Base-by-base conservation (phyloP, 75 land plant genomes). In the Gnetum montanum region DNA sequence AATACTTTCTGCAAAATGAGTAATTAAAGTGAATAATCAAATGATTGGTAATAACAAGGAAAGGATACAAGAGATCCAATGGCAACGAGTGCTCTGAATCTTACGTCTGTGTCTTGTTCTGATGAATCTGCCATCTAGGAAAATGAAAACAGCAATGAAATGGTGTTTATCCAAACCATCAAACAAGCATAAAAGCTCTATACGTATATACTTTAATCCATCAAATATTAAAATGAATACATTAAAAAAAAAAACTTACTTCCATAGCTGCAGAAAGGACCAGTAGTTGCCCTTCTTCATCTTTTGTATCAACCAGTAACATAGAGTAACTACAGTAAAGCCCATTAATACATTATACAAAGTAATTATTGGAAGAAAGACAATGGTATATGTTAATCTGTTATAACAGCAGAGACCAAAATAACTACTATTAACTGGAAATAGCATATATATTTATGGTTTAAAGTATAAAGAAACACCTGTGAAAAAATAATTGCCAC, bases 11-110 rank as follows among this genome's bases (percentile, higher is more conserved):
- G n/a, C n/a, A n/a, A 41, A 15, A 40, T 3, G 4, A 15, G 43
- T 2, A 15, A 13, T 23, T 23, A 23, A 13, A 12, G 28, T 19
- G 1, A 23, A 49, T 19, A 23, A 23, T 23, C 12, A 49, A 24
- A 23, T 23, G 23, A 24, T 8, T 24, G 24, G 16, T 23, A 24
- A 13, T 6, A 12, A 23, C 24, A 11, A 23, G 27, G 33, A 50
- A 62, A 67, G 73, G 60, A 71, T 84, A 95, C 99, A 76, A 95
- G 92, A 46, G 99, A 71, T 54, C 97, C 99, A 57, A 95, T 73
- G 10, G 99, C 71, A 45, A 86, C 83, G 57, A 95, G 80, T 30
- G 86, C 83, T 8, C 96, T 72, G 62, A 72, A 95, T 63, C 64
- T 86, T 30, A 87, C 69, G 67, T 86, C 95, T 27, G 62, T 62